These are phyloP conservation scores for Yamadazyma kanchanaburiensis DNA, from an alignment of 1,139 yeast genomes.

Conservation along the genomic window DNA sequence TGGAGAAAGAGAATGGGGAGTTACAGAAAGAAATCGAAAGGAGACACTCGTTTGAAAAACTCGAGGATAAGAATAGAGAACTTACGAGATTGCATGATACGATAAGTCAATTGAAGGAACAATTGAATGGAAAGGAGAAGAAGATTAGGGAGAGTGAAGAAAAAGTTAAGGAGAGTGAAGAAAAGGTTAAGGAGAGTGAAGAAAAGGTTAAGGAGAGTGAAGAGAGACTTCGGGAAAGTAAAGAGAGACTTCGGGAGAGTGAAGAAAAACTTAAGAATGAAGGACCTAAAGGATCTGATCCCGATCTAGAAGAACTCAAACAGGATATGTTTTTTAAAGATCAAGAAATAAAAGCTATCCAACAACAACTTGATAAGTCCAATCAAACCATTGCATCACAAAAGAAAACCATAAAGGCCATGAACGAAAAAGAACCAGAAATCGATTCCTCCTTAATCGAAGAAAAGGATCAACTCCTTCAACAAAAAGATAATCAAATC, in stretches of 20 bases:
- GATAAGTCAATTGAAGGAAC: slow-evolving; percentile 23
- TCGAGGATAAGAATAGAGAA: slow-evolving; percentile 14
- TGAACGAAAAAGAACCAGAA: not conserved
- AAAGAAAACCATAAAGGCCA: slow-evolving; percentile 10
- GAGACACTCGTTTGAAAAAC: slow-evolving; percentile 11
- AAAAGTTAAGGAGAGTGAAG: slow-evolving; percentile 10
- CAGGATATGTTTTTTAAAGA: slow-evolving; percentile 14
- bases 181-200: not conserved
- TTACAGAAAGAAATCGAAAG: slow-evolving; percentile 13
- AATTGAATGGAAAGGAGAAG: slow-evolving; percentile 11
- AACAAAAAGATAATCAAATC: slow-evolving; percentile 9
- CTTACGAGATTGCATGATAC: slow-evolving; percentile 11
- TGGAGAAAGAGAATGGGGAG: slow-evolving; percentile 10
- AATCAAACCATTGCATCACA: slow-evolving; percentile 9
- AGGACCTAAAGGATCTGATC: not conserved
- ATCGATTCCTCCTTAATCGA: slow-evolving; percentile 1
- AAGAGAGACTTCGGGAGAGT: too few relatives aligned
- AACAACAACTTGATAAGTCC: slow-evolving; percentile 13
- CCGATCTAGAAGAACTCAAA: slow-evolving; percentile 6
- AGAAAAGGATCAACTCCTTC: slow-evolving; percentile 3
- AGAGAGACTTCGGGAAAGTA: too few relatives aligned
- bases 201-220: not conserved
- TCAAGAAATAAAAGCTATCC: slow-evolving; percentile 14
- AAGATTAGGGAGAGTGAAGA: slow-evolving; percentile 11
- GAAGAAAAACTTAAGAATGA: not conserved